Base-by-base conservation (phyloP, 306 rosid genomes). In the Medicago arabica region DNA sequence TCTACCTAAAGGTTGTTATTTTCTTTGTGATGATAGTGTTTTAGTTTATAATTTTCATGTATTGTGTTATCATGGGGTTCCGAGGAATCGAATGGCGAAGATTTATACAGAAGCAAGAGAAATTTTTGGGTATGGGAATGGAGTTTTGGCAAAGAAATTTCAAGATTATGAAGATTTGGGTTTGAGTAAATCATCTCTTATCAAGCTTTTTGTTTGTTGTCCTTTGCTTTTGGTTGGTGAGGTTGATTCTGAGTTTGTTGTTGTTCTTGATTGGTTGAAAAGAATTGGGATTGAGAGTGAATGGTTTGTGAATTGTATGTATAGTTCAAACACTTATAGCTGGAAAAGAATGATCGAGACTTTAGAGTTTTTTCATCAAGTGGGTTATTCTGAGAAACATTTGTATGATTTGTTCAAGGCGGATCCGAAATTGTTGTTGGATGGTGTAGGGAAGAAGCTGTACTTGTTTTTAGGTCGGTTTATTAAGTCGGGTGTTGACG, bases 261-360 rank as follows among this genome's bases (percentile, higher is more conserved):
- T 8, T 71, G 89, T 91, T 67, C 83, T 89, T 83, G 87, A 74
- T 44, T 85, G 80, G 78, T 73, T 91, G 80, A 87, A 55, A 23
- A 77, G n/a, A 69, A 75, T 85, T 66, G 92, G 92, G 62, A 59
- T 88, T 82, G 83, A 69, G 66, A 75, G 58, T 74, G 89, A 85
- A 64, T 91, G 92, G 97, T 77, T 93, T 75, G 91, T 83, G 25
- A 79, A 71, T 15, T 83, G 83, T 77, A 50, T 90, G 83, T 83
- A 86, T 16, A 43, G 67, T 80, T 67, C 81, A 7, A 71, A 74
- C 38, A 75, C 78, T 14, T 91, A 84, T 80, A 80, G 83, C 49
- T 93, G 96, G 97, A 84, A 71, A 77, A 83, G 78, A 75, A 86
- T 93, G 91, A 82, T 88, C 78, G 85, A 83, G 40, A 76, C 87